phyloP scores from a whole-genome alignment of 2,329 filamentous ascomycete species.

The Beauveria varroae region DNA sequence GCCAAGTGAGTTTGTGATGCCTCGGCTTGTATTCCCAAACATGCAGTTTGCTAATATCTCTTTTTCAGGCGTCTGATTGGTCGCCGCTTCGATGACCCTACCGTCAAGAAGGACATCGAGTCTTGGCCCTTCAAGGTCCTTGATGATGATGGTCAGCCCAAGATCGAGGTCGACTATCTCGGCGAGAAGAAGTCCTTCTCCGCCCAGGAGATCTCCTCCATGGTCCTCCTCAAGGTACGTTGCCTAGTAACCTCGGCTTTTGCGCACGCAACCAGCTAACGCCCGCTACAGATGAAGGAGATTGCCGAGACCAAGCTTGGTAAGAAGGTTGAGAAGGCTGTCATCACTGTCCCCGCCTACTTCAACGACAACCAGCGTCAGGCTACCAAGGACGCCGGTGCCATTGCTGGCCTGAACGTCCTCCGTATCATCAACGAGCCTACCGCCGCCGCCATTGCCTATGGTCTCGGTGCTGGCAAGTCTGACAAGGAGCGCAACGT shows the following conservation, averaged over 20 bases:
- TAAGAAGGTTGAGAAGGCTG: slow-evolving; percentile 77
- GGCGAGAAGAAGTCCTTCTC: slow-evolving; percentile 94
- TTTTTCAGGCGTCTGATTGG: slow-evolving; percentile 85
- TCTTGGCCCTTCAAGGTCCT: slow-evolving; percentile 99
- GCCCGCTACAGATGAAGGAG: slow-evolving; percentile 69
- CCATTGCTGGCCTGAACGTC: slow-evolving; percentile 87
- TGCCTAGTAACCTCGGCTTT: background rate
- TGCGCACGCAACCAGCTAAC: slow-evolving; percentile 11
- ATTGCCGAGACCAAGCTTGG: slow-evolving; percentile 71
- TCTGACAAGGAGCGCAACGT: slow-evolving; percentile 76
- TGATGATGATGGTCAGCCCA: slow-evolving; percentile 79
- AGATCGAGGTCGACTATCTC: slow-evolving; percentile 93
- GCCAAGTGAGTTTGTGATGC: slow-evolving; percentile 67
- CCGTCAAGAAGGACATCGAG: slow-evolving; percentile 98
- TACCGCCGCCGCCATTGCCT: slow-evolving; percentile 90
- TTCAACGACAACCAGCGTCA: slow-evolving; percentile 98
- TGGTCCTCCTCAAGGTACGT: slow-evolving; percentile 92
- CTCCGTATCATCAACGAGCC: slow-evolving; percentile 96
- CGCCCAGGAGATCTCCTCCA: slow-evolving; percentile 96
- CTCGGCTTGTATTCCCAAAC: background rate
- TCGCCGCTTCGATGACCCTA: slow-evolving; percentile 87
- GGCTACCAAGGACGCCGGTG: slow-evolving; percentile 91
- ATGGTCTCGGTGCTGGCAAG: slow-evolving; percentile 71
- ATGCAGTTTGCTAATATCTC: slow-evolving; percentile 12
- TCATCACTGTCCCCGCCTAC: slow-evolving; percentile 93